These are phyloP conservation scores for Clarireedia monteithiana DNA, from an alignment of 2,329 filamentous ascomycete species.

Conservation along the genomic window DNA sequence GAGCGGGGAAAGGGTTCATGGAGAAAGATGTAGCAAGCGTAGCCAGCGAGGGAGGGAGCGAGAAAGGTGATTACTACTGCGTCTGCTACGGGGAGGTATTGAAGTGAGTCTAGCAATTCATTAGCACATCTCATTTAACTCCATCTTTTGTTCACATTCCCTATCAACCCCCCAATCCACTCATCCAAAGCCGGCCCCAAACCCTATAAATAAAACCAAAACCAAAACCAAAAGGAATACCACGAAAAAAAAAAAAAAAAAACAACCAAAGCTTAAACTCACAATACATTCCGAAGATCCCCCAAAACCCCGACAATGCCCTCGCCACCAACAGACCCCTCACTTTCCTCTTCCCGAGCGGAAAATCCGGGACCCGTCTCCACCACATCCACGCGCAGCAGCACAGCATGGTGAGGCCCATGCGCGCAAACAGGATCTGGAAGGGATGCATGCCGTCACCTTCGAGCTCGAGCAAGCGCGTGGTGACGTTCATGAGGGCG, in stretches of 20 bases:
- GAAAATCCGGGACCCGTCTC: constrained; percentile 58
- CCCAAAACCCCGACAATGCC: constrained; percentile 65
- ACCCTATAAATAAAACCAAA: not conserved
- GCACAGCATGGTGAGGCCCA: constrained; percentile 24
- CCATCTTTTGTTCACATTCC: not conserved
- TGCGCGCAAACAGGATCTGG: constrained; percentile 26
- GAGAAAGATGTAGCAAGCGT: constrained; percentile 66
- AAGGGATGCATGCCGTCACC: not conserved
- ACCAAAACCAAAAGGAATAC: not conserved
- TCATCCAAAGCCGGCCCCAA: no score
- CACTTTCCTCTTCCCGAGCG: constrained; percentile 60
- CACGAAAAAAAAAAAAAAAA: not conserved
- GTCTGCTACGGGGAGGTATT: constrained; percentile 79
- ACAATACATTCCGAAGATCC: constrained; percentile 55
- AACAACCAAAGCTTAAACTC: constrained; percentile 1
- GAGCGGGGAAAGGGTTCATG: constrained; percentile 68
- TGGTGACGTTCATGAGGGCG: not conserved
- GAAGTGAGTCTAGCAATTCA: constrained; percentile 28
- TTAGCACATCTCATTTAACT: not conserved
- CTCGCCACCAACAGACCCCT: constrained; percentile 59
- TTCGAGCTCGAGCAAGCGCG: not conserved
- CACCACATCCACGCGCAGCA: constrained; percentile 63
- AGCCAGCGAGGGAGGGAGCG: constrained; percentile 71
- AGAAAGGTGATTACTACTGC: constrained; percentile 88
- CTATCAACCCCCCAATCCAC: not conserved